These are phyloP conservation scores for Ceratocystis papillata DNA, from an alignment of 2,329 filamentous ascomycete species.

Conservation along the genomic window DNA sequence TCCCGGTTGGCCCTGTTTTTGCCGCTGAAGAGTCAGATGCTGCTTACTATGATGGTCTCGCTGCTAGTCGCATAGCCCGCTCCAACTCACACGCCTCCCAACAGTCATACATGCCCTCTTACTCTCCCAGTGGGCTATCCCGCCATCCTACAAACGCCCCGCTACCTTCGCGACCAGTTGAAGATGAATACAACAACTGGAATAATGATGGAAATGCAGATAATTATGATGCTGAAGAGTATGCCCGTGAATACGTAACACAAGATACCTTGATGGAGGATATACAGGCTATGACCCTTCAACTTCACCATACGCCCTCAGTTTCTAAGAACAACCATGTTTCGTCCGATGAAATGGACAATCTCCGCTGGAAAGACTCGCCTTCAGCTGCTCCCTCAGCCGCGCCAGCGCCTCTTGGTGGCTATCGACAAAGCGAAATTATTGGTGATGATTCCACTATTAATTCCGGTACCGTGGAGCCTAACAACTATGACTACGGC, in stretches of 20 bases:
- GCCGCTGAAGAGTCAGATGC: conserved; percentile 33
- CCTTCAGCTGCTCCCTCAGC: conserved; percentile 36
- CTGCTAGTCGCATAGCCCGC: conserved; percentile 37
- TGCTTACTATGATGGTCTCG: conserved; percentile 27
- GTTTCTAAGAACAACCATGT: conserved; percentile 38
- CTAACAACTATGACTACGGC: conserved; percentile 13
- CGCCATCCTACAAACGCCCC: conserved; percentile 49
- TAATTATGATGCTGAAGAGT: conserved; percentile 28
- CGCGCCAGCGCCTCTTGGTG: conserved; percentile 3
- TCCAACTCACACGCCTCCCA: conserved; percentile 44
- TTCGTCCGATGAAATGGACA: conserved; percentile 38
- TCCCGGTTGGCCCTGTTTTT: conserved; percentile 44
- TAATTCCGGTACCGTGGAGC: neutral
- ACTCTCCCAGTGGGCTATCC: conserved; percentile 32
- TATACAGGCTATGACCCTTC: conserved; percentile 36
- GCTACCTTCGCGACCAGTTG: conserved; percentile 44
- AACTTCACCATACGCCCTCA: conserved; percentile 33
- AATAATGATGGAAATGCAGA: conserved; percentile 32
- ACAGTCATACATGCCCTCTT: conserved; percentile 31
- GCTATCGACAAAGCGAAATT: neutral
- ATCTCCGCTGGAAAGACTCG: conserved; percentile 42
- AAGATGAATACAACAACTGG: conserved; percentile 37
- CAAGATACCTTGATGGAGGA: conserved; percentile 49
- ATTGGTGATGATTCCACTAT: neutral
- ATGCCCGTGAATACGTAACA: conserved; percentile 33